These are phyloP conservation scores for Bacidia gigantensis DNA, from an alignment of 495 filamentous ascomycete species.

Conservation along the genomic window DNA sequence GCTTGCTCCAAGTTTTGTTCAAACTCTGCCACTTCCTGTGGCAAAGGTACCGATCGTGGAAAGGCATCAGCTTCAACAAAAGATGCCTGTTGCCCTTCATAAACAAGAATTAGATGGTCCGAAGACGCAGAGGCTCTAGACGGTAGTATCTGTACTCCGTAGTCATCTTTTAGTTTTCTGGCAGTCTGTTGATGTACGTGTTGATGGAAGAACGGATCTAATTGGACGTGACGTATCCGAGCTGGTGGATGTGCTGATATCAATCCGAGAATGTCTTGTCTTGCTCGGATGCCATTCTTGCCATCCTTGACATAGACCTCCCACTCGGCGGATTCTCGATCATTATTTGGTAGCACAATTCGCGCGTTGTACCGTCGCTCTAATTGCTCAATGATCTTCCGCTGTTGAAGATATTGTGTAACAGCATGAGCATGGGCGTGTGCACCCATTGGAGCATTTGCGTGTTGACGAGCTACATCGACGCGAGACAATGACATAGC, in stretches of 20 bases:
- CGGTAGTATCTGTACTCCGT: constrained; percentile 65
- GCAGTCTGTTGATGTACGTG: constrained; percentile 53
- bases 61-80: constrained; percentile 46
- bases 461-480: constrained; percentile 64
- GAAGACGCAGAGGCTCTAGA: constrained; percentile 47
- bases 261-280: constrained; percentile 66
- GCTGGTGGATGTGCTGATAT: constrained; percentile 69
- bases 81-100: constrained; percentile 51
- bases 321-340: constrained; percentile 56
- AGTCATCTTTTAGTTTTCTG: constrained; percentile 51
- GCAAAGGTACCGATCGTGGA: constrained; percentile 46
- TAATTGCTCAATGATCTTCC: constrained; percentile 60
- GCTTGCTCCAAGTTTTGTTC: constrained; percentile 59
- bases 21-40: constrained; percentile 48
- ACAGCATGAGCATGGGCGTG: constrained; percentile 69
- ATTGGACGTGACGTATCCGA: constrained; percentile 49
- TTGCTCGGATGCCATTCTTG: constrained; percentile 68
- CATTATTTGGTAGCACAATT: constrained; percentile 57
- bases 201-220: constrained; percentile 80
- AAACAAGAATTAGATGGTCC: constrained; percentile 66
- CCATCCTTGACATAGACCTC: constrained; percentile 72
- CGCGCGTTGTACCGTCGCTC: constrained; percentile 65
- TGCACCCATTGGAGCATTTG: constrained; percentile 54
- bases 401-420: constrained; percentile 67
- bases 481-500: constrained; percentile 66